Base-by-base conservation (phyloP, 345 rosid genomes). In the Syzygium grande region DNA sequence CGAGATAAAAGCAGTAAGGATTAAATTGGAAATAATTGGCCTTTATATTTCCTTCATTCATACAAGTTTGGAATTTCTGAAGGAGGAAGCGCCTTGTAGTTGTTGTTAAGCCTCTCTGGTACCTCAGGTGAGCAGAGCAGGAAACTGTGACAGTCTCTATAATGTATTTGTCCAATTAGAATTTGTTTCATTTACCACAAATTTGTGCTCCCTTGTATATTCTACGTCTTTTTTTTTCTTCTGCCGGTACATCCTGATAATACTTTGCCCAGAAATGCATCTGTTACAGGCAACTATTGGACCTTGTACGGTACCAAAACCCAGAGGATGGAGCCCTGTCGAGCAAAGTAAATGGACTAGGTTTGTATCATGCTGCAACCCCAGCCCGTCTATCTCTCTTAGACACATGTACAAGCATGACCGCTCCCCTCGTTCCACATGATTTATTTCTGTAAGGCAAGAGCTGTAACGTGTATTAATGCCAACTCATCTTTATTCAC, bases 281-380 rank as follows among this genome's bases (percentile, higher is more conserved):
- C 88, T 91, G 90, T 89, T 91, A 89, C 97, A 96, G 99, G 99
- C 99, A 85, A 94, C 95, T 38, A 88, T 93, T 59, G 99, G 99
- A 89, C 97, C 98, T 88, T 98, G 99, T 92, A 96, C 94, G 85
- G 89, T 92, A 54, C 93, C 99, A 4, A 98, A 97, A 90, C 99
- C 99, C 29, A 96, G 98, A 90, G 90, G 95, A 15, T 98, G 99
- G 99, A 98, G 93, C 87, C 99, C 98, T 29, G 97, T 96, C 11
- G 99, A 98, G 88, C 98, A 93, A 91, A 93, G 95, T 93, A 98
- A 98, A 91, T 98, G 99, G 99, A 93, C 94, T 92, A 97, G 99
- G 99, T 98, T 86, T 84, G 93, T 91, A 58, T 78, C 65, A 52
- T 61, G 30, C 80, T 46, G 34, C 52, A 6, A 51, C 30, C 43